Evolutionary conservation across 192 early-diverging fungal genomes (phyloP).

Genomic region (Coemansia sp.): DNA sequence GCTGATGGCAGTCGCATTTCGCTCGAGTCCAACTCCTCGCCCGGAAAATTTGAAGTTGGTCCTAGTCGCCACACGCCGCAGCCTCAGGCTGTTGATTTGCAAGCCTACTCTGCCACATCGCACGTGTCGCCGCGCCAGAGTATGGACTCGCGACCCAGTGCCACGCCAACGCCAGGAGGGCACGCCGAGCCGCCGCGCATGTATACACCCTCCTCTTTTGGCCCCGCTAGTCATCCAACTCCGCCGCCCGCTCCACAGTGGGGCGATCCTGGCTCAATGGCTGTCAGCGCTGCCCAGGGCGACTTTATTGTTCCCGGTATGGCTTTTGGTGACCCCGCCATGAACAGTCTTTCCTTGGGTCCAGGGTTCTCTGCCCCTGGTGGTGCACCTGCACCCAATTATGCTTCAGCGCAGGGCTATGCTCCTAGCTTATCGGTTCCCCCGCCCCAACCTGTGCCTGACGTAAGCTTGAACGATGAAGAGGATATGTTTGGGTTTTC

Average conservation of each 20-base stretch:
- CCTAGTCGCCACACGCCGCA: conserved; percentile 24
- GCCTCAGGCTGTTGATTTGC: conserved; percentile 9
- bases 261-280: conserved; percentile 21
- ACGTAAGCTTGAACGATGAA: conserved; percentile 29
- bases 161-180: background rate
- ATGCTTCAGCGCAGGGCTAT: background rate
- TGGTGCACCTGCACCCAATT: background rate
- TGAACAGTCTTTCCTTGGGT: background rate
- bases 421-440: conserved; percentile 1
- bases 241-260: conserved; percentile 30
- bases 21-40: conserved; percentile 21
- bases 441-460: conserved; percentile 1
- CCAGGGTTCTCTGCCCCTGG: background rate
- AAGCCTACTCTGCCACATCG: conserved; percentile 4
- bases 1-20: conserved; percentile 47
- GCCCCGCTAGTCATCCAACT: background rate
- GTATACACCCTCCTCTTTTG: conserved; percentile 27
- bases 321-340: background rate
- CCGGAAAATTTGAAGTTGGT: conserved; percentile 35
- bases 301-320: conserved; percentile 25
- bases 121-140: conserved; percentile 33
- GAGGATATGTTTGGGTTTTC: conserved; percentile 57
- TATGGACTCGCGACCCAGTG: conserved; percentile 27
- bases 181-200: conserved; percentile 28
- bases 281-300: background rate